These are phyloP conservation scores for Suillus subalutaceus DNA, from an alignment of 768 basidiomycete species.

Conservation along the genomic window DNA sequence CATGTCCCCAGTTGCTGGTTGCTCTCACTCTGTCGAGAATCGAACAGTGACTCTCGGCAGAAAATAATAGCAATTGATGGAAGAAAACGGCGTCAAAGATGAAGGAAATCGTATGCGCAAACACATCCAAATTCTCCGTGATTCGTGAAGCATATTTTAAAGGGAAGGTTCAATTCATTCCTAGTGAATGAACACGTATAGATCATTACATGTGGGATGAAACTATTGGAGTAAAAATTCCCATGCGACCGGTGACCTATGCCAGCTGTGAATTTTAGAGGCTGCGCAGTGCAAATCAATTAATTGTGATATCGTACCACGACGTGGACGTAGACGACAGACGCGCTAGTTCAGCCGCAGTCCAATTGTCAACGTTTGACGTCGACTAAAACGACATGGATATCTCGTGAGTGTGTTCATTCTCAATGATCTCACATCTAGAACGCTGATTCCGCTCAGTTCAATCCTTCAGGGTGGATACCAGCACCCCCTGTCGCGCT, in stretches of 20 bases:
- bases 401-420: background rate
- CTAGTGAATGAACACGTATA: background rate
- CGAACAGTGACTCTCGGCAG: background rate
- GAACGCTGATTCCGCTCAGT: constrained; percentile 34
- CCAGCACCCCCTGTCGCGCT: constrained; percentile 88
- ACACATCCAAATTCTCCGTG: background rate
- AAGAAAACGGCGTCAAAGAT: background rate
- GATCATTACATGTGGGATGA: background rate
- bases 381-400: background rate
- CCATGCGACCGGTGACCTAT: background rate
- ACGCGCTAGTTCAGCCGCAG: background rate
- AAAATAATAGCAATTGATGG: background rate
- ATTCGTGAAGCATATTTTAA: background rate
- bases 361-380: background rate
- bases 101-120: background rate
- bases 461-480: constrained; percentile 94
- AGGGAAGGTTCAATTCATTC: background rate
- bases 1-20: no score
- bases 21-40: background rate
- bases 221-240: background rate
- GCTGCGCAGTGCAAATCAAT: background rate
- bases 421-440: background rate
- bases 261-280: background rate
- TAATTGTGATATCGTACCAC: background rate
- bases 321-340: background rate